A percentile compares a stretch with the other conserved stretches of the same genome.
Evolutionary conservation across 352 stramenopile genomes (phyloP).

Genomic region (Albugo candida): DNA sequence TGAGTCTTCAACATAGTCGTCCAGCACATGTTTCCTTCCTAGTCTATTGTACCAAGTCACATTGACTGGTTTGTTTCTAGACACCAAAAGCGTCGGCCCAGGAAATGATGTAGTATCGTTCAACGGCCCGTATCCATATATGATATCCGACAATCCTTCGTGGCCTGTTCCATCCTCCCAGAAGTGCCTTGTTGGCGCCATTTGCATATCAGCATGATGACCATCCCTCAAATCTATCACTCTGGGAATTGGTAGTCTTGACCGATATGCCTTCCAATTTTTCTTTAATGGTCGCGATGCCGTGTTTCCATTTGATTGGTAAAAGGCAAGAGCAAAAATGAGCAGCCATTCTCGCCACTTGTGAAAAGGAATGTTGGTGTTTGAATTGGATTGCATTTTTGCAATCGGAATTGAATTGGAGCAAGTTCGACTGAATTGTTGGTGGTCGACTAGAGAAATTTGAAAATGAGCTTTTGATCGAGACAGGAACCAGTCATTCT

Average conservation of each 20-base stretch:
- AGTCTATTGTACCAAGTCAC: conserved; percentile 37
- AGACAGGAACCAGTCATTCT: too few species aligned
- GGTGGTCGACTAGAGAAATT: too few species aligned
- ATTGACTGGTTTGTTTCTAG: conserved; percentile 17
- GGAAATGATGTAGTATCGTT: conserved; percentile 23
- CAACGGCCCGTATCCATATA: conserved; percentile 22
- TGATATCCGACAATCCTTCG: conserved; percentile 10
- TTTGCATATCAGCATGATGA: conserved; percentile 18
- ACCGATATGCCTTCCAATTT: conserved; percentile 17
- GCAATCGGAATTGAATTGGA: too few species aligned
- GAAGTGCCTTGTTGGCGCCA: conserved; percentile 20
- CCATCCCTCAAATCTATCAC: conserved; percentile 20
- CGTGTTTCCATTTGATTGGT: too few species aligned
- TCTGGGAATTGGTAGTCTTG: conserved; percentile 14
- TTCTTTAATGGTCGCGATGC: conserved; percentile 11
- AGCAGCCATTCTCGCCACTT: too few species aligned
- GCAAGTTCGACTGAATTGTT: too few species aligned
- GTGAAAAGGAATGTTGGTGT: too few species aligned
- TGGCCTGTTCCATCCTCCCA: conserved; percentile 16
- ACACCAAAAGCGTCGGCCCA: conserved; percentile 29
- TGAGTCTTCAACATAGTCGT: conserved; percentile 22
- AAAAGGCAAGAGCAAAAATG: too few species aligned
- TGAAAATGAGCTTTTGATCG: too few species aligned
- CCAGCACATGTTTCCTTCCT: conserved; percentile 21
- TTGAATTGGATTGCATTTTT: too few species aligned